These are phyloP conservation scores for Porcisia deanei DNA, from an alignment of 208 protist genomes.

Conservation along the genomic window DNA sequence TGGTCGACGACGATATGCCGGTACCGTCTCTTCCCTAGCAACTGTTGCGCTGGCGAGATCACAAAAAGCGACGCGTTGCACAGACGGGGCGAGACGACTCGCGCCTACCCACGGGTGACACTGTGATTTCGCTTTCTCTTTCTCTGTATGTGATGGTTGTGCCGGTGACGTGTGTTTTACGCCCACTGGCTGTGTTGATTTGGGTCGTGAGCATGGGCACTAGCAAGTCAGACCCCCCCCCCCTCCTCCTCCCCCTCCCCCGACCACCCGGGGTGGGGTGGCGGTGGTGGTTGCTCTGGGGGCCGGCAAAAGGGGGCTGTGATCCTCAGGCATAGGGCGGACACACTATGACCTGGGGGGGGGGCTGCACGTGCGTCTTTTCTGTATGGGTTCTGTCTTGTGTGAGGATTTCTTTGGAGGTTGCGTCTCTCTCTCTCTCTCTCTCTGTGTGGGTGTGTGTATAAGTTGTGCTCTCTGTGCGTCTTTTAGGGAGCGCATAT, in stretches of 20 bases:
- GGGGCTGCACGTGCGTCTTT: background rate
- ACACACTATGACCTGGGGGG: too few relatives aligned
- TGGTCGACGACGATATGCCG: slow-evolving; percentile 14
- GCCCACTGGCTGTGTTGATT: background rate
- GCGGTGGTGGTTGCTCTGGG: background rate
- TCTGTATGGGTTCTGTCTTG: background rate
- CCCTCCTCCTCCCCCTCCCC: too few relatives aligned
- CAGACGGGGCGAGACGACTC: background rate
- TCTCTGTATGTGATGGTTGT: slow-evolving; percentile 1
- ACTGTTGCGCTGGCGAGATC: background rate
- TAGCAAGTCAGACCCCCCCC: background rate
- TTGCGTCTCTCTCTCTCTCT: too few relatives aligned
- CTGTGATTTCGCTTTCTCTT: background rate
- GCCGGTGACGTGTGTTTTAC: background rate
- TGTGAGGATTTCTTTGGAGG: background rate
- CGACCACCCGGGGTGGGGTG: background rate
- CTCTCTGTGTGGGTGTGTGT: too few relatives aligned
- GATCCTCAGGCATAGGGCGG: background rate
- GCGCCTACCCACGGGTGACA: background rate
- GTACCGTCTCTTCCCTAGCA: background rate
- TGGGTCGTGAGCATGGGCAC: background rate
- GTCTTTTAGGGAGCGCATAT: too few relatives aligned
- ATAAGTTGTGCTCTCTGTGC: too few relatives aligned
- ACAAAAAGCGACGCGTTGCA: background rate
- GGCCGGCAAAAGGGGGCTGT: background rate